phyloP scores from a whole-genome alignment of 208 protist species.

The Leptomonas pyrrhocoris region DNA sequence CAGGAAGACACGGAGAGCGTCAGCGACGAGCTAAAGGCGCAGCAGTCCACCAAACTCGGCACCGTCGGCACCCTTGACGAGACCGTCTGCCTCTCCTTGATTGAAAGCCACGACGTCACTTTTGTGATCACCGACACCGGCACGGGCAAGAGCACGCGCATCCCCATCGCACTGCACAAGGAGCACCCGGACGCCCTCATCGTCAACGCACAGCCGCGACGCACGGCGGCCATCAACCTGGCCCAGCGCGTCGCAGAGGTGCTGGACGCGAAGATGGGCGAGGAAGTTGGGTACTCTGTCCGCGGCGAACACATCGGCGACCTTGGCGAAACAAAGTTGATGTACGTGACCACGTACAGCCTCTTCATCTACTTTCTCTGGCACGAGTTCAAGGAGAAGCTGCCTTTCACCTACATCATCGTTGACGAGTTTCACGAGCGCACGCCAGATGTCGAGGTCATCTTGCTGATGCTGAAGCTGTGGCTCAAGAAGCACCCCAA shows the following conservation, averaged over 20 bases:
- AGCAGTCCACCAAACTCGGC: constrained; percentile 35
- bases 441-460: constrained; percentile 93
- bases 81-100: constrained; percentile 52
- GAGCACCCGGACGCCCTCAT: constrained; percentile 40
- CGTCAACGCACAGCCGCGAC: constrained; percentile 79
- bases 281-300: constrained; percentile 79
- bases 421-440: constrained; percentile 96
- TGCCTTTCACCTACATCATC: constrained; percentile 89
- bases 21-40: constrained; percentile 40
- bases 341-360: constrained; percentile 90
- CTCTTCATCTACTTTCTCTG: constrained; percentile 83
- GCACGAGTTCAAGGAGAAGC: constrained; percentile 44
- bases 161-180: constrained; percentile 80
- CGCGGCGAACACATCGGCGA: constrained; percentile 78
- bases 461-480: constrained; percentile 89
- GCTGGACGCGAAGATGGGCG: constrained; percentile 48
- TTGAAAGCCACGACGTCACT: constrained; percentile 79
- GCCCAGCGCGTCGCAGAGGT: constrained; percentile 69
- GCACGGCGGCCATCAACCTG: constrained; percentile 82
- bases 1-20: constrained; percentile 45
- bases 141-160: constrained; percentile 87
- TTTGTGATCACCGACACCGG: constrained; percentile 88
- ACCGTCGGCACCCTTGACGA: constrained; percentile 66
- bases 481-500: constrained; percentile 60
- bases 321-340: constrained; percentile 72